Evolutionary conservation across 805 yeast genomes (phyloP), one percentile per base, ranked within the genome.

Genomic region (Myxozyma nipponensis): DNA sequence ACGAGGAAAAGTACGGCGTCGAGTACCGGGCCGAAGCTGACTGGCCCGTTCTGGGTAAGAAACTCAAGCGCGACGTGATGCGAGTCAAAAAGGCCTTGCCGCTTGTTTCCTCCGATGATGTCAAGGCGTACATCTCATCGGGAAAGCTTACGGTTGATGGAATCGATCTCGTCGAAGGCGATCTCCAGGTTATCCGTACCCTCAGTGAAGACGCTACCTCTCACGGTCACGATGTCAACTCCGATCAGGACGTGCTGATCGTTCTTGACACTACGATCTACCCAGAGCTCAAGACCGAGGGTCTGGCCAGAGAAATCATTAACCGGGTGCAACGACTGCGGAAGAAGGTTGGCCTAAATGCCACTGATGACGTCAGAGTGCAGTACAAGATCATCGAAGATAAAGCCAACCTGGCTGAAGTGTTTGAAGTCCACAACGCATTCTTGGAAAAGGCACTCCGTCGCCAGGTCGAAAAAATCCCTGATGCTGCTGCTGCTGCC

Each of bases 11-110:
- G 66, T 91, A 90, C 67, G 93, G 90, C 63, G 98, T 93, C 55
- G 86, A 84, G 67, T 91, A 90, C 76, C 81, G 78, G 58, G 97
- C 91, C 39, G 95, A 86, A 69, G 98, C 98, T 43, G 99, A 93
- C 74, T 93, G 99, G 98, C 96, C 98, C 51, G 87, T 89, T 19
- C 78, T 93, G 61, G 99, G 99, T 73, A 93, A 91, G 78, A 93
- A 93, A 72, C 79, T 93, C 71, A 91, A 89, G 81, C 82, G 83
- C 67, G 98, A 90, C 63, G 95, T 86, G 55, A 88, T 86, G 73
- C 83, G 81, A 69, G 98, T 93, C 54, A 95, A 91, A 77, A 95
- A 83, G 65, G 98, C 95, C 17, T 77, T 93, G 62, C 98, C 97
- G 57, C 66, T 65, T 7, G 78, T 93, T 45, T 72, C 91, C 19